Conservation (phyloP, 2,329 filamentous ascomycete species). For the Penicillium olsonii region DNA sequence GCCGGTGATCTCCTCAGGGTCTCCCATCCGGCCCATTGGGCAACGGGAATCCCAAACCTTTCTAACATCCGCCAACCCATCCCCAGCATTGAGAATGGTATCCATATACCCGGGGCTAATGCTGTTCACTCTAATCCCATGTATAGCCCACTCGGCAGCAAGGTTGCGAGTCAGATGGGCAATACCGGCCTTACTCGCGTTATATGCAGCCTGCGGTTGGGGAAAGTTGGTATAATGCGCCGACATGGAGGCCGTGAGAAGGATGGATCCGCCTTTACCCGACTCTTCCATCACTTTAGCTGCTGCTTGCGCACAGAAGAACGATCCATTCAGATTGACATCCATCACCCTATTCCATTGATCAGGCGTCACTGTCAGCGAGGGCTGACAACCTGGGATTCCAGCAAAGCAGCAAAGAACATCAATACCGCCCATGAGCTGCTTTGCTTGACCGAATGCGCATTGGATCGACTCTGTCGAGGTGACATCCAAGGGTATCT, state of each 20-base stretch:
- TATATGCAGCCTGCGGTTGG: constrained; percentile 72
- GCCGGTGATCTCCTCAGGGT: constrained; percentile 64
- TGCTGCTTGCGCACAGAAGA: constrained; percentile 68
- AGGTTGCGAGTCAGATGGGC: constrained; percentile 64
- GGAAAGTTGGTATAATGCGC: constrained; percentile 71
- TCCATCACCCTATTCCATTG: constrained; percentile 67
- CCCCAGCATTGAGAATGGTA: constrained; percentile 70
- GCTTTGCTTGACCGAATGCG: constrained; percentile 21
- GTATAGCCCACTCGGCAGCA: constrained; percentile 71
- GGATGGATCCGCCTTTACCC: constrained; percentile 48
- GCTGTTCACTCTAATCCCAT: constrained; percentile 71
- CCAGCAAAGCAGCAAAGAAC: constrained; percentile 68
- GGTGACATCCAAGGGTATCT: constrained; percentile 61
- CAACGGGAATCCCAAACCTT: constrained; percentile 61
- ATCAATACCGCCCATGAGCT: constrained; percentile 53
- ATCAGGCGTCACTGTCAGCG: constrained; percentile 59
- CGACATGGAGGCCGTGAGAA: constrained; percentile 68
- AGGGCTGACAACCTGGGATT: constrained; percentile 63
- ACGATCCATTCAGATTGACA: constrained; percentile 71
- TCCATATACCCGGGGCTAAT: constrained; percentile 77
- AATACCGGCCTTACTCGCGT: constrained; percentile 69
- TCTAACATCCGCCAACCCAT: constrained; percentile 56
- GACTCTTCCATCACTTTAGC: constrained; percentile 42
- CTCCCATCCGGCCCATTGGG: constrained; percentile 66
- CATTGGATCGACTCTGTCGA: constrained; percentile 40